Conservation (phyloP, 441 rosid genomes). For the Populus hybrid region DNA sequence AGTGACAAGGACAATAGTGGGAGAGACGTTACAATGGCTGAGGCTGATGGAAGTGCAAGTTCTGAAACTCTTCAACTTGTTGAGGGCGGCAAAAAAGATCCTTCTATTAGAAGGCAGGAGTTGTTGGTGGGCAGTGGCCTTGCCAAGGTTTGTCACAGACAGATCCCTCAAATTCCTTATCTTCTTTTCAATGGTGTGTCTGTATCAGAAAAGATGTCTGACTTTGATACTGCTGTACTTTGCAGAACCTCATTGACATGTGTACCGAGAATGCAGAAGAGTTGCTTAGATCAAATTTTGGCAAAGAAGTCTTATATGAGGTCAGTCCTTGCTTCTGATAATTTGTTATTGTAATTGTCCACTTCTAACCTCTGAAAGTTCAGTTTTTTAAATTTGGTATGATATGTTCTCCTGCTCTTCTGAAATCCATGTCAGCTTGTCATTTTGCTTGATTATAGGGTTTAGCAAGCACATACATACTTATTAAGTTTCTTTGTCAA, state of each 20-base stretch:
- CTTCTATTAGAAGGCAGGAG: constrained; percentile 74
- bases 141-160: constrained; percentile 62
- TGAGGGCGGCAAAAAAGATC: constrained; percentile 79
- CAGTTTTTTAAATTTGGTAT: background rate
- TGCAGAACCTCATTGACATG: constrained; percentile 69
- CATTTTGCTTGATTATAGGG: background rate
- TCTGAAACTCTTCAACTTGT: constrained; percentile 28
- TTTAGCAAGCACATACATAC: too few species aligned
- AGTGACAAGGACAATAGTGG: constrained; percentile 27
- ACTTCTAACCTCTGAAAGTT: background rate
- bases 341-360: background rate
- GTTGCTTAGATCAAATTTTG: constrained; percentile 66
- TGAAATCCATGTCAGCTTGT: background rate
- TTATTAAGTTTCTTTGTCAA: too few species aligned
- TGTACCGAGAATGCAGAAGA: constrained; percentile 67
- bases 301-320: constrained; percentile 84
- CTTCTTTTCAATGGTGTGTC: background rate
- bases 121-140: constrained; percentile 77
- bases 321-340: constrained; percentile 24
- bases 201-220: background rate
- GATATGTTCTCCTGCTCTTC: background rate
- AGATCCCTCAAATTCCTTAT: background rate
- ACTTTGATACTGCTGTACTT: constrained; percentile 16
- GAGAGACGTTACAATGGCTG: constrained; percentile 31
- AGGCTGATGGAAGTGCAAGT: constrained; percentile 22